Conservation (phyloP, 2,329 filamentous ascomycete genomes). For the Allantophomopsis cytisporea region DNA sequence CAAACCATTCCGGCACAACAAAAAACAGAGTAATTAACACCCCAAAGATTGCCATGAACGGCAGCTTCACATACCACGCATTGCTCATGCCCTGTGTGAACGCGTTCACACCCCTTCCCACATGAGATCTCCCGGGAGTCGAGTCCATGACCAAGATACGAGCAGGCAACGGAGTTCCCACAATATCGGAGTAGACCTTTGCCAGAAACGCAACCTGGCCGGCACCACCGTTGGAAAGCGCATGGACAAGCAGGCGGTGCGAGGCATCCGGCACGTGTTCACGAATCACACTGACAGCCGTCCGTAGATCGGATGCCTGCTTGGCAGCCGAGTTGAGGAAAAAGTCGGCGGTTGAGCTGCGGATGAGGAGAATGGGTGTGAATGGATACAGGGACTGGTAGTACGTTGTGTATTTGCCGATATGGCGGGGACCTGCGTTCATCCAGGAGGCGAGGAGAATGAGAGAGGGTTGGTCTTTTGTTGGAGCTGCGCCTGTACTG, state of each 20-base stretch:
- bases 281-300: not conserved
- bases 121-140: not conserved
- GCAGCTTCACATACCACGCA: constrained; percentile 1
- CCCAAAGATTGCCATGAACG: not conserved
- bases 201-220: not conserved
- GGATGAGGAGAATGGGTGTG: not conserved
- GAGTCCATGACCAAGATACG: not conserved
- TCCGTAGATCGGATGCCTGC: not conserved
- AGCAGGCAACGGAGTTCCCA: not conserved
- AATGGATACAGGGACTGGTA: not conserved
- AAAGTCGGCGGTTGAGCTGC: not conserved
- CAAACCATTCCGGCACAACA: constrained; percentile 1
- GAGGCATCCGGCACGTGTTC: not conserved
- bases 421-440: constrained; percentile 1
- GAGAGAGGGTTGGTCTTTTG: constrained; percentile 1
- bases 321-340: not conserved
- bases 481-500: not conserved
- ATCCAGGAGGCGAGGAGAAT: constrained; percentile 1
- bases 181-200: not conserved
- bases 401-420: not conserved
- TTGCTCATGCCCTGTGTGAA: not conserved
- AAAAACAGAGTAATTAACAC: constrained; percentile 1
- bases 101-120: not conserved
- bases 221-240: constrained; percentile 1
- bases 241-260: constrained; percentile 1